These are phyloP conservation scores for Carex scoparia DNA, from an alignment of 176 grass and related monocot genomes.

Conservation along the genomic window DNA sequence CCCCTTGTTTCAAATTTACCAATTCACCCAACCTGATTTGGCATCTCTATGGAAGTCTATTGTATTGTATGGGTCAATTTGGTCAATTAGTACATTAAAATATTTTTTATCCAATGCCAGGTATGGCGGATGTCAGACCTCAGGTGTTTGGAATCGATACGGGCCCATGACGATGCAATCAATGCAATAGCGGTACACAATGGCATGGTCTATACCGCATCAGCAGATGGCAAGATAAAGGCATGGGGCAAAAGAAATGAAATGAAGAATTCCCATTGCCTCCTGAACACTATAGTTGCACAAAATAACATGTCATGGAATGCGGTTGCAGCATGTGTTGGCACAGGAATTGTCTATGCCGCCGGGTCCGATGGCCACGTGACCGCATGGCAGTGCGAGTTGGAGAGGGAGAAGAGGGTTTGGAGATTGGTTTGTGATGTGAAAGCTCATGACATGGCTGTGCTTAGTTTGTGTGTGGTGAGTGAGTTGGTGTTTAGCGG, in stretches of 20 bases:
- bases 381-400: conserved; percentile 34
- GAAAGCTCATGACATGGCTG: conserved; percentile 62
- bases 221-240: conserved; percentile 85
- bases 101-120: not conserved
- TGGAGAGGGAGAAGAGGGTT: conserved; percentile 9
- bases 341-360: conserved; percentile 41
- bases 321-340: conserved; percentile 34
- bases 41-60: not conserved
- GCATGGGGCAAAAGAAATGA: conserved; percentile 47
- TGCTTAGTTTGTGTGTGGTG: conserved; percentile 54
- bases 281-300: conserved; percentile 40
- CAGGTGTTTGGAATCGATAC: conserved; percentile 79
- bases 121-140: conserved; percentile 72
- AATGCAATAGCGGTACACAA: conserved; percentile 44
- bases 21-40: not conserved
- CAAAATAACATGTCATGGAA: conserved; percentile 67
- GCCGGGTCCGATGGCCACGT: conserved; percentile 68
- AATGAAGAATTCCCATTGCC: conserved; percentile 33
- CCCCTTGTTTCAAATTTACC: not conserved
- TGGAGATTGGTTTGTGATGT: conserved; percentile 63
- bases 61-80: not conserved
- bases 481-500: conserved; percentile 75
- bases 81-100: not conserved
- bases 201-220: conserved; percentile 55
- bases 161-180: conserved; percentile 91